Evolutionary conservation across 768 basidiomycete species (phyloP).

Genomic region (Termitomyces sp.): DNA sequence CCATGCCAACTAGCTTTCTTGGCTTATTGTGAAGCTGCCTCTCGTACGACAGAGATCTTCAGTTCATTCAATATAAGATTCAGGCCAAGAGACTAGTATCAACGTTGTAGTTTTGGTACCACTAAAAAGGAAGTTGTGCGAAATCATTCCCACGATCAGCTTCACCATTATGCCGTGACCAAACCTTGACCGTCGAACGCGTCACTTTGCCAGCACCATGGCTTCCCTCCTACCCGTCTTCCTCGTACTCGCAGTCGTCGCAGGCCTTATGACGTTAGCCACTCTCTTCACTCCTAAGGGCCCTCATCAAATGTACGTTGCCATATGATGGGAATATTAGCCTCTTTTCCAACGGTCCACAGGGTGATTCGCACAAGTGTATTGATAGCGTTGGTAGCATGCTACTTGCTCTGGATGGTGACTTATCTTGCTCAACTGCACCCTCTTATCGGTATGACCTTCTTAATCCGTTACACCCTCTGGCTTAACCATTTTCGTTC

Average conservation of each 20-base stretch:
- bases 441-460: conserved; percentile 68
- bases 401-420: conserved; percentile 96
- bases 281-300: conserved; percentile 82
- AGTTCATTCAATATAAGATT: neutral
- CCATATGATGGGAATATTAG: neutral
- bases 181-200: neutral
- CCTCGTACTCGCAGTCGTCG: conserved; percentile 57
- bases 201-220: conserved; percentile 35
- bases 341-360: conserved; percentile 5
- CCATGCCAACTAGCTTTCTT: too few relatives aligned
- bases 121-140: too few relatives aligned
- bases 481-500: neutral
- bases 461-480: neutral
- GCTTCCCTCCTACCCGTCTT: conserved; percentile 66
- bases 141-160: conserved; percentile 3
- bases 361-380: conserved; percentile 82
- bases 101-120: too few relatives aligned
- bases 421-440: conserved; percentile 96
- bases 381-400: conserved; percentile 72
- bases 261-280: conserved; percentile 56
- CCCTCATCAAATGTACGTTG: conserved; percentile 79
- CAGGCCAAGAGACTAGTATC: too few relatives aligned
- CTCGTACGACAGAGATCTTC: conserved; percentile 25
- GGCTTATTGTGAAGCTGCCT: conserved; percentile 1
- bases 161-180: neutral